Conservation (phyloP, 2,329 filamentous ascomycete genomes). For the Hymenoscyphus occultus region DNA sequence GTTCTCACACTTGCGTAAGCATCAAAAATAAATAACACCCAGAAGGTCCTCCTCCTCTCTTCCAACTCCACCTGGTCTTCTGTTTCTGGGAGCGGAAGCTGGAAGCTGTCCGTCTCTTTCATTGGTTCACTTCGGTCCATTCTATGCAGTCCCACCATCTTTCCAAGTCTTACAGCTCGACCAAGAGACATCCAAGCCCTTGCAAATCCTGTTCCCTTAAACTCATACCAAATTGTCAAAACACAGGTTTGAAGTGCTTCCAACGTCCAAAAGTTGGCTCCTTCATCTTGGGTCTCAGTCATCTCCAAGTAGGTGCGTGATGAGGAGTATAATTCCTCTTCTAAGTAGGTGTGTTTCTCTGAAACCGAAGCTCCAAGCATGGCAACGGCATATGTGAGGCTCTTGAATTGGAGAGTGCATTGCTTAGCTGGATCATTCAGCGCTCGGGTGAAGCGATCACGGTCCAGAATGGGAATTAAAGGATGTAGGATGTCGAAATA, state of each 20-base stretch:
- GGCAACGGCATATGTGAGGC: background rate
- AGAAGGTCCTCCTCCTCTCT: background rate
- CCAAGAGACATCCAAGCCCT: background rate
- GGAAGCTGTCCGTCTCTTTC: background rate
- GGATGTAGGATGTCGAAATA: background rate
- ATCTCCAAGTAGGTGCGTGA: background rate
- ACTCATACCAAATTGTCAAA: background rate
- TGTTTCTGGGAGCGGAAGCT: background rate
- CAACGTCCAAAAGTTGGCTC: background rate
- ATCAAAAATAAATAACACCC: background rate
- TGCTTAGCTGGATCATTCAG: background rate
- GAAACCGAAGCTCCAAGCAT: background rate
- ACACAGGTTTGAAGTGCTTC: background rate
- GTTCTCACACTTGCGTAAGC: background rate
- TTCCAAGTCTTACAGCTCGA: background rate
- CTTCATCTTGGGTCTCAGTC: background rate
- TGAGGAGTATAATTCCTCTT: background rate
- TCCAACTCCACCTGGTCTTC: background rate
- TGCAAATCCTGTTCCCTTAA: background rate
- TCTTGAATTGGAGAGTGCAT: background rate
- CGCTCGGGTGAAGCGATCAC: background rate
- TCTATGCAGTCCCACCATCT: background rate
- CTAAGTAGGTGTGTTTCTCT: background rate
- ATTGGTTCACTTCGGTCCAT: background rate
- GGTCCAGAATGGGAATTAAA: background rate